Base-by-base conservation (phyloP, 805 yeast genomes). In the Kuraishia floccosa region DNA sequence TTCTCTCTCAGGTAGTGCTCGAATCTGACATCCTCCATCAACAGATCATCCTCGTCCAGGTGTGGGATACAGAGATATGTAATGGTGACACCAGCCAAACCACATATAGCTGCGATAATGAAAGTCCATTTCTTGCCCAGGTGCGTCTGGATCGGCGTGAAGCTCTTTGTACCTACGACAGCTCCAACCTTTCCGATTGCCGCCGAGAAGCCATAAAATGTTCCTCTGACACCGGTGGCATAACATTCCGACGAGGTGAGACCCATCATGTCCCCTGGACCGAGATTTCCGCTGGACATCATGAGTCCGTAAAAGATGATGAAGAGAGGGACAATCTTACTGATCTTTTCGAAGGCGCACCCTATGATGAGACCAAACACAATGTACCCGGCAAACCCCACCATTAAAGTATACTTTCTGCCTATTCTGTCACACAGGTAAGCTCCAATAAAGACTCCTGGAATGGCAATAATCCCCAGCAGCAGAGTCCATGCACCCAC, bases 131-230 rank as follows among this genome's bases (percentile, higher is more conserved):
- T 58, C 42, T 70, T 59, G 22, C 91, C 91, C 39, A 76, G 58
- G 45, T 77, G 52, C 25, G 44, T 52, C 52, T 76, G 72, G 40
- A 81, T 78, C 12, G 84, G 80, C 7, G 75, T 70, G 55, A 82
- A 81, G 12, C 68, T 67, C 48, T 76, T 70, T 16, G 86, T 78
- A 18, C 91, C 91, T 14, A 78, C 74, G 15, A 78, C 86, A n/a
- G 89, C 91, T 34, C 91, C 93, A 17, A 77, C 79, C 51, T 81
- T 81, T 35, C 91, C 91, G 29, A 78, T 58, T 3, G 87, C 91
- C 24, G 91, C 91, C 28, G 80, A 66, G 15, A 81, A 41, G 24
- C 89, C 89, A 43, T 81, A 81, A 30, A 70, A 60, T 1, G 85
- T 76, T 24, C 87, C 89, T 52, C 91, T 64, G 26, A 81, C 72